phyloP scores from a whole-genome alignment of 1,284 basidiomycete genomes.

The Ganoderma lingzhi region DNA sequence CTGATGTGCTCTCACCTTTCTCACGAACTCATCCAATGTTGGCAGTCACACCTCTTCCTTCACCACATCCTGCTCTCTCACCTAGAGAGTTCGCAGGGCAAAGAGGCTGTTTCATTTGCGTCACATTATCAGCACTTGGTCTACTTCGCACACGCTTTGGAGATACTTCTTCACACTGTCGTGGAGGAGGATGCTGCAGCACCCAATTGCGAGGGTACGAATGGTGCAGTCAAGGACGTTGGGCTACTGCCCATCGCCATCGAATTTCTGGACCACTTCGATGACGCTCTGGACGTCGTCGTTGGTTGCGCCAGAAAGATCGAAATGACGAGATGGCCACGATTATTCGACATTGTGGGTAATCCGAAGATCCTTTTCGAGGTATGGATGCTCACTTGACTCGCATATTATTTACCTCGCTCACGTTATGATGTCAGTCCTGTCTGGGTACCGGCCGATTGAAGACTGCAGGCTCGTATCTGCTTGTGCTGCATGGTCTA shows the following conservation, averaged over 20 bases:
- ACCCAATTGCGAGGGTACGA: conserved; percentile 27
- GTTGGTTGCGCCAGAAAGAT: conserved; percentile 98
- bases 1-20: not conserved
- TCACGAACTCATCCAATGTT: not conserved
- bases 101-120: conserved; percentile 88
- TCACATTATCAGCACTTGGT: conserved; percentile 88
- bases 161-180: conserved; percentile 93
- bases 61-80: conserved; percentile 92
- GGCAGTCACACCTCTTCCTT: conserved; percentile 93
- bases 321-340: conserved; percentile 91
- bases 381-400: conserved; percentile 48
- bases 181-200: conserved; percentile 85
- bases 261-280: conserved; percentile 95
- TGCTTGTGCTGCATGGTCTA: conserved; percentile 93
- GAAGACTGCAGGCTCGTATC: conserved; percentile 92
- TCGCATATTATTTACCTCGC: too few relatives aligned
- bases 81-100: conserved; percentile 74
- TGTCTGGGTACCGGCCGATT: conserved; percentile 81
- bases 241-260: conserved; percentile 74
- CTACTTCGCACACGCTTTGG: conserved; percentile 94
- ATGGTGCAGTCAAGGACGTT: conserved; percentile 39
- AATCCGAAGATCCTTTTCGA: conserved; percentile 93
- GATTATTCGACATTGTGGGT: conserved; percentile 91
- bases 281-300: conserved; percentile 90
- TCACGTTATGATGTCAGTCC: conserved; percentile 52